These are phyloP conservation scores for Sporisorium reilianum DNA, from an alignment of 1,284 basidiomycete species.

Conservation along the genomic window DNA sequence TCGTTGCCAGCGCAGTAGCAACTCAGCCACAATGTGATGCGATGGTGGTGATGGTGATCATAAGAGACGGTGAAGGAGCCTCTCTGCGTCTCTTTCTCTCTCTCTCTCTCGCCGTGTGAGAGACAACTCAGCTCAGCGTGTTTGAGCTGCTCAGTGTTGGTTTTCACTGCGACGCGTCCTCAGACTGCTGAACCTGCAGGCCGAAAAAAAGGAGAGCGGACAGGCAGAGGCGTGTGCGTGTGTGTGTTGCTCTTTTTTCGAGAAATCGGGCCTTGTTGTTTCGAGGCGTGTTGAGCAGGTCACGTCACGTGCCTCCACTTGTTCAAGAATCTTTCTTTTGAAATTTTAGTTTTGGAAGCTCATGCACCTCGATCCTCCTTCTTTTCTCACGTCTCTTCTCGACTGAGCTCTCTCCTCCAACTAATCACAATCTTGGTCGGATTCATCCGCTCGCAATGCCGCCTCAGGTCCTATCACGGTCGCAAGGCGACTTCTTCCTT, in stretches of 20 bases:
- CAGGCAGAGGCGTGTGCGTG: background rate
- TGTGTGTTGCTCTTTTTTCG: conserved; percentile 35
- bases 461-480: conserved; percentile 56
- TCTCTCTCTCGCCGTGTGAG: background rate
- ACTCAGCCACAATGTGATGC: background rate
- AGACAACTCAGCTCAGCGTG: background rate
- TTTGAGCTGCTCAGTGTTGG: conserved; percentile 1
- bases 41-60: conserved; percentile 1
- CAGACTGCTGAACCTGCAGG: background rate
- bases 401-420: background rate
- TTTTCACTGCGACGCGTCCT: background rate
- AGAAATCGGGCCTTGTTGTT: too few relatives aligned
- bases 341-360: conserved; percentile 18
- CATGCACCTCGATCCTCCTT: conserved; percentile 8
- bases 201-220: background rate
- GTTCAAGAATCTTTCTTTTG: background rate
- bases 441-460: conserved; percentile 33
- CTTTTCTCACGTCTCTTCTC: background rate
- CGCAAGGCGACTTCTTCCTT: conserved; percentile 60
- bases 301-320: conserved; percentile 50
- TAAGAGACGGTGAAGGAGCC: background rate
- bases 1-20: background rate
- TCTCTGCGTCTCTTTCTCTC: background rate
- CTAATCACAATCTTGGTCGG: background rate
- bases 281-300: conserved; percentile 27